Percentiles rank a stretch among this genome's conserved stretches.
These are phyloP conservation scores for Boletus semigastroideus DNA, from an alignment of 1,284 basidiomycete species.

Conservation along the genomic window DNA sequence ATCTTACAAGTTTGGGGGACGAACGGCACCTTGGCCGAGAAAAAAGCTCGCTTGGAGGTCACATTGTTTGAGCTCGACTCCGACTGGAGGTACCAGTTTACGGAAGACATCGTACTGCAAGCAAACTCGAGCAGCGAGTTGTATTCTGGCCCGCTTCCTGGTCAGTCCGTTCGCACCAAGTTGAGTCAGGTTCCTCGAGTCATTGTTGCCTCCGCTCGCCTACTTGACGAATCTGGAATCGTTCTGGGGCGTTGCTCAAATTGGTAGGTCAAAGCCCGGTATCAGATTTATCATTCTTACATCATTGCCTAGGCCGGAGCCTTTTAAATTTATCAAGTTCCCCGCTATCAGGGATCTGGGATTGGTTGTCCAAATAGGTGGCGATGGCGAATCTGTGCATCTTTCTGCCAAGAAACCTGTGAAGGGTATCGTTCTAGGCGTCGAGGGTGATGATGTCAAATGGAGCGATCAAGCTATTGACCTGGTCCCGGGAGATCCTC, in stretches of 20 bases:
- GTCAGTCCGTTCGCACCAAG: constrained; percentile 66
- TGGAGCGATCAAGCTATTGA: constrained; percentile 91
- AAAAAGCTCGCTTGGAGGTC: constrained; percentile 63
- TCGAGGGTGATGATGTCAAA: constrained; percentile 65
- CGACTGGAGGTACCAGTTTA: constrained; percentile 54
- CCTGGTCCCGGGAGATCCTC: constrained; percentile 79
- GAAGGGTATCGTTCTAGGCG: constrained; percentile 83
- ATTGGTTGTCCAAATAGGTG: constrained; percentile 50
- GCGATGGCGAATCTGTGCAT: constrained; percentile 60
- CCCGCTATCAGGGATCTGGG: constrained; percentile 59
- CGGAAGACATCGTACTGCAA: constrained; percentile 52
- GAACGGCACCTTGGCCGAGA: constrained; percentile 66
- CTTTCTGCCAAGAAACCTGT: constrained; percentile 69
- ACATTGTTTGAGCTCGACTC: constrained; percentile 68
- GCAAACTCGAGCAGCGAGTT: constrained; percentile 85
- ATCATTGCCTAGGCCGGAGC: constrained; percentile 67
- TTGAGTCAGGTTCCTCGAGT: constrained; percentile 62
- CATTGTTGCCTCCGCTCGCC: constrained; percentile 74
- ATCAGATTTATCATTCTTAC: constrained; percentile 8
- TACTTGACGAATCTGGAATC: constrained; percentile 55
- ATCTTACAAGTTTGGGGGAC: constrained; percentile 81
- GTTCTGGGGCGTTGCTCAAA: constrained; percentile 80
- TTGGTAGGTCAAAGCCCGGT: constrained; percentile 51
- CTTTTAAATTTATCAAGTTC: constrained; percentile 88
- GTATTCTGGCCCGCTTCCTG: constrained; percentile 66